Base-by-base conservation (phyloP, 306 rosid species). In the Trichosanthes truncata region DNA sequence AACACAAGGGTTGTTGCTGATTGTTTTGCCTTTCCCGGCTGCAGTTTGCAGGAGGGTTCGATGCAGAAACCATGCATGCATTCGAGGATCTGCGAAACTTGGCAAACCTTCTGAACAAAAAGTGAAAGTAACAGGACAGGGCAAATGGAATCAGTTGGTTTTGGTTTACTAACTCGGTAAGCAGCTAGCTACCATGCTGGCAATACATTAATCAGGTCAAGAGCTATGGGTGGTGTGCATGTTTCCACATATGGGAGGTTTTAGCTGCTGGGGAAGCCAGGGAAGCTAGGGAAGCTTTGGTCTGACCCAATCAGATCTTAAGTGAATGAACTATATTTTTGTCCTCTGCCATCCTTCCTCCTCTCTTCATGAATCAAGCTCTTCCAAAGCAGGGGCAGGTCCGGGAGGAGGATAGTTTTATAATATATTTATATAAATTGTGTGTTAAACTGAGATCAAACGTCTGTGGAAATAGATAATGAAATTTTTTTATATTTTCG, bases 21-120 rank as follows among this genome's bases (percentile, higher is more conserved):
- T 65, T 78, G 48, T 57, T 74, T 72, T 46, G 8, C 40, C 77
- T 62, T 12, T 86, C 75, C 11, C 65, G 9, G 52, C 75, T 84
- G 85, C 96, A 95, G 98, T 95, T 95, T 93, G 98, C 97, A 17
- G 98, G 98, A 80, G 98, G 98, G 78, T 95, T 95, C 74, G 98
- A 95, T 78, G 97, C 97, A 41, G 98, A 95, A 87, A 95, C 98
- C 53, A 95, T 95, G 98, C 91, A 92, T 17, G 96, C 93, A 9
- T 95, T 95, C 46, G 98, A 95, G 84, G 97, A 95, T 69, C 96
- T 92, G 81, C 97, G 98, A 26, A 90, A 89, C 80, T 94, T 95
- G 52, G 98, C 97, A 53, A 87, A 89, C 85, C 88, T 95, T 65
- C 97, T 90, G 48, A 90, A 90, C 87, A 95, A 90, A 82, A 92